Evolutionary conservation across 768 basidiomycete genomes (phyloP).

Genomic region (Boletus pseudo-olivaceus): DNA sequence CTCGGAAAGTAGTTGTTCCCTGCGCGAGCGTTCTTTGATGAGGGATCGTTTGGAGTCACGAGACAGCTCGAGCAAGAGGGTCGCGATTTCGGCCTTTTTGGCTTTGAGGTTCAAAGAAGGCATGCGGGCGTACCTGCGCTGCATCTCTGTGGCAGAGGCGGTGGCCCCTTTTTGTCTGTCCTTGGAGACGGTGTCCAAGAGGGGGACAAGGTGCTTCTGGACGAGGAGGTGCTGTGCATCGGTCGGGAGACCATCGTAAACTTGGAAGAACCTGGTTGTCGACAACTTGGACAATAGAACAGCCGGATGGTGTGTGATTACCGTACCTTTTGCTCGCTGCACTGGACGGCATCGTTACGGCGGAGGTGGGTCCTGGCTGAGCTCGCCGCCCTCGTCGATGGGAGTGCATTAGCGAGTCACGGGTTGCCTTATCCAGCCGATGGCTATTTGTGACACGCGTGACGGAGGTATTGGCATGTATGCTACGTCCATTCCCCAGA

Average conservation of each 20-base stretch:
- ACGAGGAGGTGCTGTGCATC: conserved; percentile 50
- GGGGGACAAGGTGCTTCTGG: conserved; percentile 45
- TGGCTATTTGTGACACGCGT: background rate
- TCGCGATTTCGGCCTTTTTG: conserved; percentile 54
- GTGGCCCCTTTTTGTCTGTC: conserved; percentile 39
- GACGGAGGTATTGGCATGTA: background rate
- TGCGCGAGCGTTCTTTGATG: conserved; percentile 50
- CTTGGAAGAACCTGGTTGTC: conserved; percentile 39
- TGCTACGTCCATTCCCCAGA: background rate
- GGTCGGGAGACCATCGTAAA: conserved; percentile 50
- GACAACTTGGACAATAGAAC: background rate
- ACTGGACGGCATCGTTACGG: conserved; percentile 12
- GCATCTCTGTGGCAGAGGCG: conserved; percentile 39
- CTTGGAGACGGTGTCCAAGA: conserved; percentile 44
- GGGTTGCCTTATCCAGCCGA: background rate
- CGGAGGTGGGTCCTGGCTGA: background rate
- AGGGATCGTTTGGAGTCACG: conserved; percentile 52
- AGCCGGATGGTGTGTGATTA: too few species aligned
- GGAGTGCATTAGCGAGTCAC: background rate
- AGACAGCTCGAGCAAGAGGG: conserved; percentile 49
- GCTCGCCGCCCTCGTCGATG: background rate
- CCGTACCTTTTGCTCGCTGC: conserved; percentile 16
- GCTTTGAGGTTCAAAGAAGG: conserved; percentile 50
- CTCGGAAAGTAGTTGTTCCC: conserved; percentile 54
- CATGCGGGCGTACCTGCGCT: conserved; percentile 36